Base-by-base conservation (phyloP, 768 basidiomycete species). In the Pleurotus djamor region DNA sequence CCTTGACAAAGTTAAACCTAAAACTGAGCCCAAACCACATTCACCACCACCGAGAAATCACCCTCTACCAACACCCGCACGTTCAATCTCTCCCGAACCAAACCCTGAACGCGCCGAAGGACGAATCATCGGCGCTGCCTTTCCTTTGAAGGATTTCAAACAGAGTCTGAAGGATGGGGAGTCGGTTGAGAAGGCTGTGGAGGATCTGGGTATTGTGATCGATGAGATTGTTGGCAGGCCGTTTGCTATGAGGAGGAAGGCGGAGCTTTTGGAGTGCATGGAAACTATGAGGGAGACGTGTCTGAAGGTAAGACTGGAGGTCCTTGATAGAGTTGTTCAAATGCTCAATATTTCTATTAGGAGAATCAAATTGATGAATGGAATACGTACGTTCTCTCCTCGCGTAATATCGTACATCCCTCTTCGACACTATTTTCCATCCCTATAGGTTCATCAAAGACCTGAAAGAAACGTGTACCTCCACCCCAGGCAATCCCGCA, bases 281-380 rank as follows among this genome's bases (percentile, higher is more conserved):
- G 72, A 74, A 62, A 79, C 69, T 43, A 72, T 96, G 74, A 81
- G 94, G 66, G 78, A 82, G 55, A 82, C 83, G 3, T 89, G 86
- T 28, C 69, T 92, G 63, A 79, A 79, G 74, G 89, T 88, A 60
- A 28, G 21, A 28, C 21, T 28, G 21, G 21, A 28, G 21, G 21
- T 28, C 21, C 21, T 28, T 28, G 21, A 28, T 28, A 28, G 21
- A 28, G 21, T 28, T 51, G 82, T 68, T 32, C 33, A 32, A 3
- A 45, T 48, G 8, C 21, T 43, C 45, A 9, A 17, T 55, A 35
- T 41, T 33, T 48, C 47, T 17, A 57, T 32, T 63, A 92, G 85
- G 89, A 93, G 73, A 90, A 93, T 69, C 91, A 94, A 69, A 83
- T 93, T 38, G 88, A 89, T 48, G 83, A 82, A 35, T 94, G 92